These are phyloP conservation scores for Myxozyma lipomycoides DNA, from an alignment of 805 yeast genomes.

Conservation along the genomic window DNA sequence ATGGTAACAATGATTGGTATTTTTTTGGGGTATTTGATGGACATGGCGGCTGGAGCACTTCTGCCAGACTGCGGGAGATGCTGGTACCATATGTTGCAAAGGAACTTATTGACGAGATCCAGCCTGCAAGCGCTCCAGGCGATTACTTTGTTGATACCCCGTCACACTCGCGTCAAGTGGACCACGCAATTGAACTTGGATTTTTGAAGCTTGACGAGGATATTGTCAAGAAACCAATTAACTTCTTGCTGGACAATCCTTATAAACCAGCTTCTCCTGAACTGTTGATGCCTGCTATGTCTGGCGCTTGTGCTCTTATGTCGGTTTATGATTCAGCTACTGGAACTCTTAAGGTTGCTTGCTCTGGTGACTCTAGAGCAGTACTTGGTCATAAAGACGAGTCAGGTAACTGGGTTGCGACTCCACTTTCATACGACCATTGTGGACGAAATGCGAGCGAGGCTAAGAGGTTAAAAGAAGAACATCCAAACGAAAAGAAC, in stretches of 20 bases:
- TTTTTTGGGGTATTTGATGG: constrained; percentile 97
- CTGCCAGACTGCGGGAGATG: constrained; percentile 76
- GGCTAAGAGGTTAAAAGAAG: constrained; percentile 72
- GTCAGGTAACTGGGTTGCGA: constrained; percentile 73
- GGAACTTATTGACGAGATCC: constrained; percentile 59
- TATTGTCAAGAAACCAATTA: constrained; percentile 71
- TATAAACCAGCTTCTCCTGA: constrained; percentile 62
- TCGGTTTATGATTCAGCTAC: constrained; percentile 80
- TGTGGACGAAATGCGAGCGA: constrained; percentile 90
- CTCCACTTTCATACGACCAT: constrained; percentile 83
- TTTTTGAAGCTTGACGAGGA: constrained; percentile 82
- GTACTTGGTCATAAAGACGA: constrained; percentile 61
- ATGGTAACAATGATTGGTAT: constrained; percentile 69
- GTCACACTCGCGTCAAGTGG: constrained; percentile 49
- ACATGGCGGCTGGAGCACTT: constrained; percentile 94
- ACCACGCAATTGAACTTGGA: constrained; percentile 74
- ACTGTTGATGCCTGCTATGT: constrained; percentile 82
- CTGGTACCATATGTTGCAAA: constrained; percentile 71
- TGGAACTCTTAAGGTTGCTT: constrained; percentile 76
- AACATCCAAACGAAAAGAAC: constrained; percentile 83
- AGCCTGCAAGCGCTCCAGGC: constrained; percentile 37
- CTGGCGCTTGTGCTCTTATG: constrained; percentile 90
- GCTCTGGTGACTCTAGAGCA: constrained; percentile 94
- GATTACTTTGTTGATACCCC: constrained; percentile 40
- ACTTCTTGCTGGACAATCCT: constrained; percentile 63